Evolutionary conservation across 176 grass and related monocot species (phyloP).

Genomic region (Phragmites australis): DNA sequence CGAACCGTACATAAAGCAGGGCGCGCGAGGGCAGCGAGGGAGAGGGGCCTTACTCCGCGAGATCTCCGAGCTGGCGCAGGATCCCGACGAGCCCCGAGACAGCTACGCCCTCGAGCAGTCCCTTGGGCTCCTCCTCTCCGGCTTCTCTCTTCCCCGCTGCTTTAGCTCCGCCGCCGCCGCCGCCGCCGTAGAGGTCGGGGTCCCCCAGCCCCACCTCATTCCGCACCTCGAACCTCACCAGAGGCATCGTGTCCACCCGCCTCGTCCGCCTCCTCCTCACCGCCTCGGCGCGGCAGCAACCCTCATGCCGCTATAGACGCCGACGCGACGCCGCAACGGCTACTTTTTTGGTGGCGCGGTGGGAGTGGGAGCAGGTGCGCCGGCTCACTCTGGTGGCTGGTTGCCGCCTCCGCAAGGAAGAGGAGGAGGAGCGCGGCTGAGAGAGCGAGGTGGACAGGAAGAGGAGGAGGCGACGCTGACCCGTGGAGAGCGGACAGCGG

Average conservation of each 20-base stretch:
- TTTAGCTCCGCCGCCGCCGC: neutral
- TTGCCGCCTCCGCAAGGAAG: conserved; percentile 76
- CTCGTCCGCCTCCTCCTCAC: conserved; percentile 24
- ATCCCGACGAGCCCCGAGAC: conserved; percentile 97
- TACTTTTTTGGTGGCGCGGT: conserved; percentile 2
- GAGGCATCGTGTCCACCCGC: conserved; percentile 55
- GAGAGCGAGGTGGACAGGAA: conserved; percentile 18
- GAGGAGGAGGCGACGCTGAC: conserved; percentile 30
- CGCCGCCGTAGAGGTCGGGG: conserved; percentile 67
- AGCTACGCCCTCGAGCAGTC: conserved; percentile 84
- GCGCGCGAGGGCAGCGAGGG: neutral
- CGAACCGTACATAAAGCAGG: neutral
- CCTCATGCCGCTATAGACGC: conserved; percentile 21
- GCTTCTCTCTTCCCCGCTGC: conserved; percentile 7
- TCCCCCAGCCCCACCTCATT: conserved; percentile 90
- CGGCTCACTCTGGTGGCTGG: conserved; percentile 5
- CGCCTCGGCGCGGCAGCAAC: neutral
- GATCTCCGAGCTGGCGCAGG: conserved; percentile 97
- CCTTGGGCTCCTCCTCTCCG: conserved; percentile 79
- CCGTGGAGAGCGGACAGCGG: neutral
- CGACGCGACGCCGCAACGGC: conserved; percentile 44
- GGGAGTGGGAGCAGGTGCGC: conserved; percentile 39
- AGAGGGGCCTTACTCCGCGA: conserved; percentile 70
- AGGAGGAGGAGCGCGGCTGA: neutral
- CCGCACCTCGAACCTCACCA: conserved; percentile 84